Evolutionary conservation across 805 yeast genomes (phyloP).

Genomic region (Barnettozyma vustinii): DNA sequence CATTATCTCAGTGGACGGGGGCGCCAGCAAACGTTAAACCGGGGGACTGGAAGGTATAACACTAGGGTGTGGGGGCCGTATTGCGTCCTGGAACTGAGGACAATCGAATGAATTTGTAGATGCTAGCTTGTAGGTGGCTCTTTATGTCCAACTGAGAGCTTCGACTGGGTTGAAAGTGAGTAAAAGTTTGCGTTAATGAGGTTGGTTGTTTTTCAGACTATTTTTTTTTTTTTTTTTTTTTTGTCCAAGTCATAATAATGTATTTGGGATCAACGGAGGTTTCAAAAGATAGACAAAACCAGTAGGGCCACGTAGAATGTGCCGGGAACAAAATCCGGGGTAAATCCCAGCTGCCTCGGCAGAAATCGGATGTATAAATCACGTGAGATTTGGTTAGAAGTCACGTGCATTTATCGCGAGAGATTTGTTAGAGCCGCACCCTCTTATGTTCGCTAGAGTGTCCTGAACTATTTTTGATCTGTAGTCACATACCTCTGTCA

Average conservation of each 20-base stretch:
- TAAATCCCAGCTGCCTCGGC: neutral
- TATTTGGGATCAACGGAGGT: neutral
- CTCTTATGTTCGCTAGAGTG: neutral
- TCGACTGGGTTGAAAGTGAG: neutral
- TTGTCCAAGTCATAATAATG: neutral
- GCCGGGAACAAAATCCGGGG: slow-evolving; percentile 3
- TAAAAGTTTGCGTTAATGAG: neutral
- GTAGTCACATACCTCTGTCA: neutral
- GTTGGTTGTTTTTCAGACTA: neutral
- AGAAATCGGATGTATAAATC: neutral
- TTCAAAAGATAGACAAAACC: neutral
- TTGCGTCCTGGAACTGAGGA: neutral
- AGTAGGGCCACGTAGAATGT: neutral
- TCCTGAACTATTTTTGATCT: neutral
- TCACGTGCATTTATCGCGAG: neutral
- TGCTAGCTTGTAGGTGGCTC: neutral
- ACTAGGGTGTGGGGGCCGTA: neutral
- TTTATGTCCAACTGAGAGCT: neutral
- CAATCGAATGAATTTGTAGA: neutral
- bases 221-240: neutral
- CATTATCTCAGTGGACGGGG: slow-evolving; percentile 1
- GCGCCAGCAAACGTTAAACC: neutral
- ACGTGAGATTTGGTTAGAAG: too few species aligned
- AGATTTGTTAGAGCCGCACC: neutral
- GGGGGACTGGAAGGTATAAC: neutral